phyloP scores from a whole-genome alignment of 2,329 filamentous ascomycete species.

The Fusarium papillatum region DNA sequence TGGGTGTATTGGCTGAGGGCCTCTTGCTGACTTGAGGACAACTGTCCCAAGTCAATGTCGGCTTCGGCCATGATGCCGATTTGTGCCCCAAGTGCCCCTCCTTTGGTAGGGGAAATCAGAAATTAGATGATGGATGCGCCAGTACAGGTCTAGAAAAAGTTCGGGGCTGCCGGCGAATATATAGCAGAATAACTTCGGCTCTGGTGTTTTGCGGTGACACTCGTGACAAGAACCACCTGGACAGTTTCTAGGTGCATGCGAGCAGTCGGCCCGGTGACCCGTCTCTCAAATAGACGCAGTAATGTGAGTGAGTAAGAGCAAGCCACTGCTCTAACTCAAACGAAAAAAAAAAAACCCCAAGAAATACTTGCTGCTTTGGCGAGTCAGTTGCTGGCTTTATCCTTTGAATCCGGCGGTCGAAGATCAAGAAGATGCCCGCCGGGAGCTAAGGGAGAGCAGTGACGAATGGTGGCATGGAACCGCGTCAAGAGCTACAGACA shows the following conservation, averaged over 20 bases:
- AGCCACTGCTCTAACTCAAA: too few species aligned
- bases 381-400: background rate
- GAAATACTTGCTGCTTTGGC: background rate
- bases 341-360: background rate
- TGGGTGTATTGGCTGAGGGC: conserved; percentile 90
- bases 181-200: background rate
- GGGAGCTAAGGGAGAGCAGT: conserved; percentile 12
- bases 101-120: background rate
- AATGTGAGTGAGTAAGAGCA: background rate
- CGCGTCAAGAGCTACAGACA: conserved; percentile 20
- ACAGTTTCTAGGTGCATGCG: background rate
- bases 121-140: background rate
- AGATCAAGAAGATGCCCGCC: conserved; percentile 2
- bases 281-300: background rate
- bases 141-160: background rate
- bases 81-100: background rate
- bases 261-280: background rate
- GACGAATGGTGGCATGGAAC: conserved; percentile 33
- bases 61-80: conserved; percentile 49
- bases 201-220: conserved; percentile 27
- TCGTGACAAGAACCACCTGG: conserved; percentile 19
- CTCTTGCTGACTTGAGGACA: conserved; percentile 83
- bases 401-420: conserved; percentile 4
- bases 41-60: conserved; percentile 71
- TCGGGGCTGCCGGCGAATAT: background rate